Evolutionary conservation across 2,329 filamentous ascomycete genomes (phyloP).

Genomic region (Hypoxylon rubiginosum): DNA sequence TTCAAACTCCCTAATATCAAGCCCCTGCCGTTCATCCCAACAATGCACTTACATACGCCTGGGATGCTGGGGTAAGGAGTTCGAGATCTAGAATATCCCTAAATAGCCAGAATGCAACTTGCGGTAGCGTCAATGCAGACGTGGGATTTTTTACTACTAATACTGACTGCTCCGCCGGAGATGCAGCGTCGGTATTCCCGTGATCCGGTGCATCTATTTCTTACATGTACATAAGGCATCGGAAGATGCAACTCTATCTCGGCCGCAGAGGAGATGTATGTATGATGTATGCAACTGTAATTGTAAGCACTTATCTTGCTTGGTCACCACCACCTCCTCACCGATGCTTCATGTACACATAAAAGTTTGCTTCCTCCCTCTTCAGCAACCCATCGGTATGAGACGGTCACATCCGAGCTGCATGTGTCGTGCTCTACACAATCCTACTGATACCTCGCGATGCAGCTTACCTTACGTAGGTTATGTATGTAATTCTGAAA

Average conservation of each 20-base stretch:
- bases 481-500: not conserved
- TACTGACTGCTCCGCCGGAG: not conserved
- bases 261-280: not conserved
- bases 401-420: not conserved
- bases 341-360: not conserved
- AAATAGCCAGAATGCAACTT: not conserved
- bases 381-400: not conserved
- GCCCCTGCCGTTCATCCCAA: conserved; percentile 19
- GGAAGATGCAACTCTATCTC: not conserved
- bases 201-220: conserved; percentile 8
- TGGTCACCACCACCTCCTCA: not conserved
- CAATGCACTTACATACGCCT: conserved; percentile 3
- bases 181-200: not conserved
- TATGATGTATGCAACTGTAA: not conserved
- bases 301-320: not conserved
- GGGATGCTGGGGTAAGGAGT: conserved; percentile 8
- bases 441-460: conserved; percentile 7
- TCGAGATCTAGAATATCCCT: conserved; percentile 13
- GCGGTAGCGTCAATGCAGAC: not conserved
- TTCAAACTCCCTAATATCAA: conserved; percentile 4
- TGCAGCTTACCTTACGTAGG: not conserved
- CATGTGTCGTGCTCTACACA: not conserved
- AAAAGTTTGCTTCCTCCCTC: not conserved
- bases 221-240: not conserved
- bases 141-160: not conserved